These are phyloP conservation scores for Trypanosoma avium DNA, from an alignment of 208 protist species.

Conservation along the genomic window DNA sequence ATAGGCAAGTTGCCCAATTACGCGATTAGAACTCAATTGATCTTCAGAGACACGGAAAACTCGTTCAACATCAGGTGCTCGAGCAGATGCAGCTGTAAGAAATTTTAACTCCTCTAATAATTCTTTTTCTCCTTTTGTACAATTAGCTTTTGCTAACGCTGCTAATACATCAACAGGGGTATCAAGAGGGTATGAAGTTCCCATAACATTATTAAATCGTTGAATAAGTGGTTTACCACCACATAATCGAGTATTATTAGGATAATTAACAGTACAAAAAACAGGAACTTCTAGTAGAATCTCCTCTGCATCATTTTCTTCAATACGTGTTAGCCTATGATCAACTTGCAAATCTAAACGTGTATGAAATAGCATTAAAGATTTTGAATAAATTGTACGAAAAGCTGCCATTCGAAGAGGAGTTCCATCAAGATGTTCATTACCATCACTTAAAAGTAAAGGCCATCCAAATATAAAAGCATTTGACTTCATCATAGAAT, in stretches of 20 bases:
- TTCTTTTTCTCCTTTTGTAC: conserved; percentile 66
- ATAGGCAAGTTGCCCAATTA: conserved; percentile 88
- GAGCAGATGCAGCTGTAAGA: conserved; percentile 59
- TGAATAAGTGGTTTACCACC: conserved; percentile 85
- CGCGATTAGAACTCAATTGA: conserved; percentile 78
- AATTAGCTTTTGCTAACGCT: conserved; percentile 64
- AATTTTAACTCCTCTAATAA: conserved; percentile 85
- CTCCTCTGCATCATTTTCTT: conserved; percentile 65
- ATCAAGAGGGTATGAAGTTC: conserved; percentile 83
- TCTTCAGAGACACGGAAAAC: conserved; percentile 82
- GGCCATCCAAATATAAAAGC: conserved; percentile 93
- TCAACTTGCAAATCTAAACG: conserved; percentile 87
- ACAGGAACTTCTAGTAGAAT: conserved; percentile 84
- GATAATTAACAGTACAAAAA: conserved; percentile 90
- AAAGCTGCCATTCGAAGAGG: conserved; percentile 82
- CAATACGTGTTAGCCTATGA: conserved; percentile 61
- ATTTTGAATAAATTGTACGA: conserved; percentile 89
- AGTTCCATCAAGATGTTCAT: conserved; percentile 80
- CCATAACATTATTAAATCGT: conserved; percentile 90
- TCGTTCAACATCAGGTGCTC: conserved; percentile 75
- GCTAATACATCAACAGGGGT: conserved; percentile 90
- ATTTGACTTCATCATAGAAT: conserved; percentile 87
- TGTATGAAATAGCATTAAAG: conserved; percentile 82
- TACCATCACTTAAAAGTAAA: conserved; percentile 85
- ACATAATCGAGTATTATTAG: conserved; percentile 76